Percentiles rank a stretch among this genome's conserved stretches.
phyloP scores from a whole-genome alignment of 2,329 filamentous ascomycete species.

The Coniella lustricola region DNA sequence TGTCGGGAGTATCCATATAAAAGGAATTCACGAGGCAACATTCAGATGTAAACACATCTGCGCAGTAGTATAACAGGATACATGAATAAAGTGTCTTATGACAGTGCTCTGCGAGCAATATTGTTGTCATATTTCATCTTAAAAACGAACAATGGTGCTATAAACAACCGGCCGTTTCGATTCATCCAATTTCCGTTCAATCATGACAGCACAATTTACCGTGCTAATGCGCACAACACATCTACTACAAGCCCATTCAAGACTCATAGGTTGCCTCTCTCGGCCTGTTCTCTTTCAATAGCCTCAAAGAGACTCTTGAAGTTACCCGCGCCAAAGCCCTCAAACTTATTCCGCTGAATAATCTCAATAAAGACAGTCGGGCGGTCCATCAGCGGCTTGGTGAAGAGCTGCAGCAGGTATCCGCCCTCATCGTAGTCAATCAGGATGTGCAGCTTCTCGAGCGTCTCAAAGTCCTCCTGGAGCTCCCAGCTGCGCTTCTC shows the following conservation, averaged over 20 bases:
- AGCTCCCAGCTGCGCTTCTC: conserved; percentile 56
- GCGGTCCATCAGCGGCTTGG: conserved; percentile 85
- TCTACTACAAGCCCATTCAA: neutral
- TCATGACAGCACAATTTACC: no score
- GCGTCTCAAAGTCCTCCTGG: conserved; percentile 69
- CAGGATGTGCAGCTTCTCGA: conserved; percentile 75
- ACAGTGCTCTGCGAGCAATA: neutral
- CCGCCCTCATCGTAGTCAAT: conserved; percentile 94
- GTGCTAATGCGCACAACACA: no score
- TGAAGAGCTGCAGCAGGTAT: conserved; percentile 72
- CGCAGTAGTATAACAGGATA: no score
- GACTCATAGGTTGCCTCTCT: conserved; percentile 69
- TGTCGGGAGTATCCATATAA: no score
- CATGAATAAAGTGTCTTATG: no score
- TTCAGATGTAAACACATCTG: no score
- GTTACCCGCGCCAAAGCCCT: conserved; percentile 89
- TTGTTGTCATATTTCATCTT: neutral
- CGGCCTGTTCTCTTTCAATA: conserved; percentile 85
- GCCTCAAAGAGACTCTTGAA: conserved; percentile 95
- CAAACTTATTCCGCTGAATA: conserved; percentile 85
- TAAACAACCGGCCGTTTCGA: no score
- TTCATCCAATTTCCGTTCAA: no score
- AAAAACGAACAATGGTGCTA: no score
- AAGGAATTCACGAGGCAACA: no score
- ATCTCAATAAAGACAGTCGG: conserved; percentile 96